A percentile compares a stretch with the other conserved stretches of the same genome.
Conservation (phyloP, 352 stramenopile species). For the Thalassiosira livingstoniorum region DNA sequence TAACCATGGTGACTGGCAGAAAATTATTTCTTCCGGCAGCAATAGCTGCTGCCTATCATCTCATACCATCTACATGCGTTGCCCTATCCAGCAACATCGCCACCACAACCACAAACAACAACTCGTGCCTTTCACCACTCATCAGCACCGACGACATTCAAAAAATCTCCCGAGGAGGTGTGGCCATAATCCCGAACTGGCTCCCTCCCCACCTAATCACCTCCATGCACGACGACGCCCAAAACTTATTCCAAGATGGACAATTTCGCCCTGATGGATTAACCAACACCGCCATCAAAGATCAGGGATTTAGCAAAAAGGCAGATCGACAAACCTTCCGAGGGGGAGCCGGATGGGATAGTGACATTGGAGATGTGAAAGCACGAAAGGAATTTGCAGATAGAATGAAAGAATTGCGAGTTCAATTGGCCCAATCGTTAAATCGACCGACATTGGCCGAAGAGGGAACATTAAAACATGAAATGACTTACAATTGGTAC, state of each 20-base stretch:
- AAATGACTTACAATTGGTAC: constrained; percentile 65
- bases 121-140: too few relatives aligned
- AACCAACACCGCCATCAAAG: constrained; percentile 43
- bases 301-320: constrained; percentile 30
- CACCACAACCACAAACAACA: too few relatives aligned
- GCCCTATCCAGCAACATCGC: too few relatives aligned
- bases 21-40: too few relatives aligned
- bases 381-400: constrained; percentile 38
- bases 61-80: too few relatives aligned
- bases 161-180: constrained; percentile 29
- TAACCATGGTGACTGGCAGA: too few relatives aligned
- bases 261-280: constrained; percentile 49
- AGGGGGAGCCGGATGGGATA: constrained; percentile 36
- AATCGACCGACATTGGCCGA: constrained; percentile 28
- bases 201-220: constrained; percentile 21
- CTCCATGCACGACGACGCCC: constrained; percentile 28
- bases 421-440: constrained; percentile 20
- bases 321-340: constrained; percentile 47
- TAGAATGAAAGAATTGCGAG: constrained; percentile 34
- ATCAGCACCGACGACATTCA: too few relatives aligned
- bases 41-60: too few relatives aligned
- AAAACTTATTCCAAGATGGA: constrained; percentile 25
- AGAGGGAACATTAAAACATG: constrained; percentile 25
- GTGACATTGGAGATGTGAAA: constrained; percentile 4
- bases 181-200: constrained; percentile 31